Conservation (phyloP, 306 rosid species). For the Alnus glutinosa region DNA sequence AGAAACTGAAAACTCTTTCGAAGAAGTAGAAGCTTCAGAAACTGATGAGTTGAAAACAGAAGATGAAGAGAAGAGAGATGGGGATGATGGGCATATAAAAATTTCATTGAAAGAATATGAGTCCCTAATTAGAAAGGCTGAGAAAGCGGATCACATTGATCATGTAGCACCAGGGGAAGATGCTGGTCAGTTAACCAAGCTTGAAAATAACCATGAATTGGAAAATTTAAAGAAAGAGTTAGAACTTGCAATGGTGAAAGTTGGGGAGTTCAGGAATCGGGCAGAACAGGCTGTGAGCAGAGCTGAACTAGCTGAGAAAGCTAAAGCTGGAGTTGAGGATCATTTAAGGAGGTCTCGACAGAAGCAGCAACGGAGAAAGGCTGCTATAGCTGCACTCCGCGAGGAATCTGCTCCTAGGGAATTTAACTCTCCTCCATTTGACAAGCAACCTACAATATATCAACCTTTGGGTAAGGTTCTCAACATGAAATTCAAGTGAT, state of each 20-base stretch:
- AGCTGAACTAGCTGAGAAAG: slow-evolving; percentile 82
- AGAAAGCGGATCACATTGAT: slow-evolving; percentile 28
- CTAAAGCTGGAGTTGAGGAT: slow-evolving; percentile 60
- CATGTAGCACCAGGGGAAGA: slow-evolving; percentile 18
- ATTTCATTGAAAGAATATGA: slow-evolving; percentile 35
- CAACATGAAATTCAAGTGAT: slow-evolving; percentile 54
- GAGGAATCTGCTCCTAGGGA: slow-evolving; percentile 52
- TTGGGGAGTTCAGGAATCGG: slow-evolving; percentile 59
- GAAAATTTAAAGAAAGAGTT: slow-evolving; percentile 62
- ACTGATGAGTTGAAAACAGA: slow-evolving; percentile 17
- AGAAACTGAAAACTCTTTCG: slow-evolving; percentile 18
- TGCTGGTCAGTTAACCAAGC: slow-evolving; percentile 6
- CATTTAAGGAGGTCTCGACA: slow-evolving; percentile 56
- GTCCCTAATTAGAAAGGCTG: slow-evolving; percentile 29
- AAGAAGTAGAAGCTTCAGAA: no score
- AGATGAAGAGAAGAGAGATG: slow-evolving; percentile 28
- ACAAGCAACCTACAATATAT: slow-evolving; percentile 24
- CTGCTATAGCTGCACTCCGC: slow-evolving; percentile 51
- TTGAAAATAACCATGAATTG: slow-evolving; percentile 33
- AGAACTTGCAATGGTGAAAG: slow-evolving; percentile 51
- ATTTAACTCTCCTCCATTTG: slow-evolving; percentile 37
- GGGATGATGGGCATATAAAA: slow-evolving; percentile 26
- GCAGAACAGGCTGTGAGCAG: slow-evolving; percentile 79
- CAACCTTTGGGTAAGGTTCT: slow-evolving; percentile 67
- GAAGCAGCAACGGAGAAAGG: slow-evolving; percentile 54